A percentile compares a stretch with the other conserved stretches of the same genome.
These are phyloP conservation scores for Penicillium sp. DNA, from an alignment of 2,329 filamentous ascomycete species.

Conservation along the genomic window DNA sequence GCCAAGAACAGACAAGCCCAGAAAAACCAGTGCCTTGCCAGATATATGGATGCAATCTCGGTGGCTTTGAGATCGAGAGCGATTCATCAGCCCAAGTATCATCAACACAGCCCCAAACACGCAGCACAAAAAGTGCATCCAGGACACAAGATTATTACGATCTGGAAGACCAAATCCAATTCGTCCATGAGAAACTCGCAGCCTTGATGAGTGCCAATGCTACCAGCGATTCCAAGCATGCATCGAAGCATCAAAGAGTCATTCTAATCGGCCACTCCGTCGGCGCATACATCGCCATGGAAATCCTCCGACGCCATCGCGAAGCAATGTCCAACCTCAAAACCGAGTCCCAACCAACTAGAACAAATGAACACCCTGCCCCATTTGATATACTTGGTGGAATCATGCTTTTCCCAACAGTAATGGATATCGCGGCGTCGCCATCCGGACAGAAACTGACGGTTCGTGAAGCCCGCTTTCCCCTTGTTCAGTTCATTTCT, in stretches of 20 bases:
- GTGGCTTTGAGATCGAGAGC: conserved; percentile 29
- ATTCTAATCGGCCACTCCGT: conserved; percentile 70
- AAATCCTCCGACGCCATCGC: conserved; percentile 57
- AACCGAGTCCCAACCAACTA: no score
- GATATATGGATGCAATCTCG: conserved; percentile 34
- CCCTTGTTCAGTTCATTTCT: neutral
- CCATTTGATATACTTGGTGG: conserved; percentile 45
- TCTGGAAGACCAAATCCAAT: conserved; percentile 48
- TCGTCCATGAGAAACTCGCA: conserved; percentile 42
- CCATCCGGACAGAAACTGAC: conserved; percentile 53
- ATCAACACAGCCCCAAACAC: neutral
- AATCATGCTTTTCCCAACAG: conserved; percentile 66
- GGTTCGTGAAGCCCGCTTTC: conserved; percentile 19
- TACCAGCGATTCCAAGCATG: neutral
- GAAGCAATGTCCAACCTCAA: conserved; percentile 15
- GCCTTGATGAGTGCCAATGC: conserved; percentile 27
- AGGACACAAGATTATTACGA: conserved; percentile 24
- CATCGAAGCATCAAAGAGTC: conserved; percentile 37
- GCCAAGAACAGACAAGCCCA: neutral
- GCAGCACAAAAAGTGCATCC: neutral
- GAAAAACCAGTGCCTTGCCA: conserved; percentile 16
- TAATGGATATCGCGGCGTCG: conserved; percentile 63
- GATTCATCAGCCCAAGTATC: neutral
- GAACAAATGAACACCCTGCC: neutral
- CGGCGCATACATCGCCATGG: conserved; percentile 64